These are phyloP conservation scores for Tulasnella sp. DNA, from an alignment of 768 basidiomycete species.

Conservation along the genomic window DNA sequence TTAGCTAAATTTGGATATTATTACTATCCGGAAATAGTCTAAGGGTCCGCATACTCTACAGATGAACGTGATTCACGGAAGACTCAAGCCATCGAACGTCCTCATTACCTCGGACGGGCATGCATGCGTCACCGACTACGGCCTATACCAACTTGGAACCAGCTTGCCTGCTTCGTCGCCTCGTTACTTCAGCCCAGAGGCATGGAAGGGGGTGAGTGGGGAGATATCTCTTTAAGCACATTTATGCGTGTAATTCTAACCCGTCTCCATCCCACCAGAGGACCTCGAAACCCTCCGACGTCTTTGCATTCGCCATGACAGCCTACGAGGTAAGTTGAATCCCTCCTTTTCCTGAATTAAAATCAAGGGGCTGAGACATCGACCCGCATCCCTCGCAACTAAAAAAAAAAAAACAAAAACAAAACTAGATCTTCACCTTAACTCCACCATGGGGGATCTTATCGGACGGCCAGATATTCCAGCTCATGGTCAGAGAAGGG, in stretches of 20 bases:
- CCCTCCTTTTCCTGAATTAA: background rate
- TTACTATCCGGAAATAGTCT: background rate
- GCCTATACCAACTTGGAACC: conserved; percentile 9
- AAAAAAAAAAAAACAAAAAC: too few species aligned
- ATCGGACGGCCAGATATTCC: conserved; percentile 12
- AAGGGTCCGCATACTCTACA: background rate
- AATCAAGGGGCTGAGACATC: background rate
- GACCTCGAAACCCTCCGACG: conserved; percentile 13
- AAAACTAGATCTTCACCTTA: conserved; percentile 1
- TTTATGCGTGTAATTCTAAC: background rate
- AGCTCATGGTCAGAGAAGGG: conserved; percentile 16
- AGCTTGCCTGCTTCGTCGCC: conserved; percentile 7
- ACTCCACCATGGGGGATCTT: conserved; percentile 14
- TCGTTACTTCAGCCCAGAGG: conserved; percentile 20
- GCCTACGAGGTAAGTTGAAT: conserved; percentile 5
- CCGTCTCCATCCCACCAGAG: background rate
- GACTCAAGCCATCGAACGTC: conserved; percentile 18
- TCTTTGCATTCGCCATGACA: conserved; percentile 17
- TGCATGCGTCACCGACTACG: conserved; percentile 15
- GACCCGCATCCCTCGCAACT: background rate
- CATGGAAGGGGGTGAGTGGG: conserved; percentile 20
- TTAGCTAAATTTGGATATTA: conserved; percentile 3
- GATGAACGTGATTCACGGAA: conserved; percentile 16
- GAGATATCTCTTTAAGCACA: background rate
- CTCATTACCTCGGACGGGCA: conserved; percentile 13